A percentile compares a stretch with the other conserved stretches of the same genome.
These are phyloP conservation scores for Sordaria brevicollis DNA, from an alignment of 495 filamentous ascomycete species.

Conservation along the genomic window DNA sequence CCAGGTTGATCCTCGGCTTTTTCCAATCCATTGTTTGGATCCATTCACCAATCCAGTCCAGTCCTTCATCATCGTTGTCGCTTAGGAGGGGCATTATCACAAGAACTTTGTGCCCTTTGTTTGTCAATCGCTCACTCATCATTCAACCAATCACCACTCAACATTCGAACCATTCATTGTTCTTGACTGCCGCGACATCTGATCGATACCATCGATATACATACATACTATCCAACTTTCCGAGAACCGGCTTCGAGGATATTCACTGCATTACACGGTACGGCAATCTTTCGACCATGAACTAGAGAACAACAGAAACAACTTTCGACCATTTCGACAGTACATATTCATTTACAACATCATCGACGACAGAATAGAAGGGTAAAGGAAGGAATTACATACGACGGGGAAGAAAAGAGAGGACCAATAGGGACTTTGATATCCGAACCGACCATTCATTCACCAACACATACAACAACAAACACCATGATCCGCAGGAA, in stretches of 20 bases:
- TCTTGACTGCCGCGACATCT: neutral
- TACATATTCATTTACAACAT: neutral
- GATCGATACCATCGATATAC: neutral
- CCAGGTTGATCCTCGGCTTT: slow-evolving; percentile 44
- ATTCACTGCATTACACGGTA: neutral
- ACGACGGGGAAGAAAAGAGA: neutral
- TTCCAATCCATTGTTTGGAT: slow-evolving; percentile 15
- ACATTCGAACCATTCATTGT: neutral
- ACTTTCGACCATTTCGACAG: neutral
- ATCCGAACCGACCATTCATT: neutral
- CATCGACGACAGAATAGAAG: neutral
- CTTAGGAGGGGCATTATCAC: neutral
- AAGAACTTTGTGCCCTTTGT: slow-evolving; percentile 8
- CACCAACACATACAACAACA: neutral
- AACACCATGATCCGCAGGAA: neutral
- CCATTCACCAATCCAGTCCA: slow-evolving; percentile 4
- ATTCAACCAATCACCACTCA: neutral
- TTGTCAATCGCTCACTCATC: neutral
- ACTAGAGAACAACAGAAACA: neutral
- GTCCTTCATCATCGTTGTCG: neutral
- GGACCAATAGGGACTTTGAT: neutral
- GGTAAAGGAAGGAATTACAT: neutral
- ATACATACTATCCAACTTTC: neutral
- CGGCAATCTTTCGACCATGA: neutral
- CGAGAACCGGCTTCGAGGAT: neutral